These are phyloP conservation scores for Phylloboletellus chloephorus DNA, from an alignment of 1,284 basidiomycete species.

Conservation along the genomic window DNA sequence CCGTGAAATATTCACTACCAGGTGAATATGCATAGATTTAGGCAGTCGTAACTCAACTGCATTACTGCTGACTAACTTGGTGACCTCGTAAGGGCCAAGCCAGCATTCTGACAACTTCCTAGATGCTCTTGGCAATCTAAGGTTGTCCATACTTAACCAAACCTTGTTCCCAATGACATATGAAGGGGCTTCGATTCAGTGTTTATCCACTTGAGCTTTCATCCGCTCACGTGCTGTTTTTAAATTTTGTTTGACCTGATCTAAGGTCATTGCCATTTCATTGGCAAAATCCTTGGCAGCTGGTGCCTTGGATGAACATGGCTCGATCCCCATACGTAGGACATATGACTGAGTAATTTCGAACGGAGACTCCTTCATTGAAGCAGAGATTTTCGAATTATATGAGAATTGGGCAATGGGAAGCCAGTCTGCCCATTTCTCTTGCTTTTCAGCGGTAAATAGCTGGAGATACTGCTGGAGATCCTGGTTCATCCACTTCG, in stretches of 20 bases:
- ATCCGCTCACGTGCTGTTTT: not conserved
- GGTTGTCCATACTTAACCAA: not conserved
- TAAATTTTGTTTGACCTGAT: not conserved
- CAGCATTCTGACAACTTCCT: too few species aligned
- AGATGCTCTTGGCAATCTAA: too few species aligned
- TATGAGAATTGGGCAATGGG: constrained; percentile 32
- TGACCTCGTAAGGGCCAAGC: not conserved
- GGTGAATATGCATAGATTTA: not conserved
- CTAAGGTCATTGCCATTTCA: too few species aligned
- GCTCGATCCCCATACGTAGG: not conserved
- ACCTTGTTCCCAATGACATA: not conserved
- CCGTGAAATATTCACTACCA: too few species aligned
- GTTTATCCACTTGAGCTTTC: not conserved
- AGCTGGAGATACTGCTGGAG: constrained; percentile 31
- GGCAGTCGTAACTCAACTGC: not conserved
- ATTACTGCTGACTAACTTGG: not conserved
- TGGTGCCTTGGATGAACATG: not conserved
- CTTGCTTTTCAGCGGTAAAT: constrained; percentile 33
- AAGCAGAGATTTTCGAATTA: constrained; percentile 21
- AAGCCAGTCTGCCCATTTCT: constrained; percentile 33
- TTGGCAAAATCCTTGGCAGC: not conserved
- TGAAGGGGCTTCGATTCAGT: not conserved
- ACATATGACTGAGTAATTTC: not conserved
- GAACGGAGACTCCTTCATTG: not conserved
- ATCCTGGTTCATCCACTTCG: constrained; percentile 34